These are phyloP conservation scores for Kwoniella sp. DNA, from an alignment of 768 basidiomycete genomes.

Conservation along the genomic window DNA sequence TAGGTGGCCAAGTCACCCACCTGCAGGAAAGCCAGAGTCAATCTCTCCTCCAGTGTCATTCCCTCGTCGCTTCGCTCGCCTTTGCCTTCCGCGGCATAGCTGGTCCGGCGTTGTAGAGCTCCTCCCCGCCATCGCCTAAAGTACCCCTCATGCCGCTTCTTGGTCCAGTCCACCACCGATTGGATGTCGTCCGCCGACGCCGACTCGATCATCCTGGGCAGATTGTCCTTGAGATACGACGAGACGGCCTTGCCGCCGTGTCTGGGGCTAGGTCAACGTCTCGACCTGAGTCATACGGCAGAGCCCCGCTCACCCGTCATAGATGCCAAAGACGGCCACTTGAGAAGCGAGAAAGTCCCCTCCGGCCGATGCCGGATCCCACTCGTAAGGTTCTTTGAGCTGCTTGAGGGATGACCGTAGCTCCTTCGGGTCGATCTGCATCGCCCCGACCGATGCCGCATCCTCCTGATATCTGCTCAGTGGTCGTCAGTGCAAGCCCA, in stretches of 20 bases:
- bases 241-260: slow-evolving; percentile 90
- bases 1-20: too few relatives aligned
- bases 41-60: slow-evolving; percentile 76
- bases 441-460: slow-evolving; percentile 68
- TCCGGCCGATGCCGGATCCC: slow-evolving; percentile 59
- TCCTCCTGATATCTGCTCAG: slow-evolving; percentile 89
- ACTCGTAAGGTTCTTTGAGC: slow-evolving; percentile 54
- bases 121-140: slow-evolving; percentile 86
- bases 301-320: slow-evolving; percentile 66
- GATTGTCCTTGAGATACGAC: slow-evolving; percentile 74
- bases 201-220: slow-evolving; percentile 78
- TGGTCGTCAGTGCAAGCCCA: not conserved
- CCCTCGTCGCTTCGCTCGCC: not conserved
- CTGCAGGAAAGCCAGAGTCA: slow-evolving; percentile 81
- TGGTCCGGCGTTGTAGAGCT: slow-evolving; percentile 53
- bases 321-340: slow-evolving; percentile 80
- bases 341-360: slow-evolving; percentile 63
- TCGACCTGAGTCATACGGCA: not conserved
- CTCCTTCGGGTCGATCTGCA: slow-evolving; percentile 73
- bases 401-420: slow-evolving; percentile 63
- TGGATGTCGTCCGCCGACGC: slow-evolving; percentile 60
- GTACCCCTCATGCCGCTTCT: slow-evolving; percentile 58
- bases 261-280: slow-evolving; percentile 52
- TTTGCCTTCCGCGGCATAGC: slow-evolving; percentile 25
- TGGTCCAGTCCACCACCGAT: slow-evolving; percentile 51